Evolutionary conservation across 768 basidiomycete species (phyloP).

Genomic region (Auricularia heimuer): DNA sequence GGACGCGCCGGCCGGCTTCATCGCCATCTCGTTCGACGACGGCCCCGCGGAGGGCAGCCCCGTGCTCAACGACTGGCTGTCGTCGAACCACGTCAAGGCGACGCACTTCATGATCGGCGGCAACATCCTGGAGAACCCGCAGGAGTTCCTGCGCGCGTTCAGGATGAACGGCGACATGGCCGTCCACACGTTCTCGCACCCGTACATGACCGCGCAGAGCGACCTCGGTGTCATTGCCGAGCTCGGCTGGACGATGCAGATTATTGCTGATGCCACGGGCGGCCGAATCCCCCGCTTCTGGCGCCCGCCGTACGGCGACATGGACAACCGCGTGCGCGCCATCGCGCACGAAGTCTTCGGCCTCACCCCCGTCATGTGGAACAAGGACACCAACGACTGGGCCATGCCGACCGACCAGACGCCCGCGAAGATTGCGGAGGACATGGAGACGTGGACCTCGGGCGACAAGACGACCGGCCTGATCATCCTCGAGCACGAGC

Average conservation of each 20-base stretch:
- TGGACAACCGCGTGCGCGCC: constrained; percentile 72
- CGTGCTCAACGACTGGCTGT: constrained; percentile 55
- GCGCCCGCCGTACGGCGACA: constrained; percentile 84
- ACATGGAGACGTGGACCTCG: constrained; percentile 48
- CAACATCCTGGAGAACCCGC: constrained; percentile 54
- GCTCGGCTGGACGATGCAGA: constrained; percentile 72
- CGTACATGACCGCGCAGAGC: constrained; percentile 68
- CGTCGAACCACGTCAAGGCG: constrained; percentile 50
- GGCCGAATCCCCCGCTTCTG: constrained; percentile 69
- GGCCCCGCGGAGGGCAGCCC: constrained; percentile 46
- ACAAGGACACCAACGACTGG: constrained; percentile 82
- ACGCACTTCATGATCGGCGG: constrained; percentile 89
- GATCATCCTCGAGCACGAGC: constrained; percentile 79
- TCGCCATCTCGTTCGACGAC: constrained; percentile 70
- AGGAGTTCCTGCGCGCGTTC: constrained; percentile 46
- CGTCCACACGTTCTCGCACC: constrained; percentile 62
- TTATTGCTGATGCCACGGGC: constrained; percentile 72
- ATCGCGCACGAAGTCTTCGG: constrained; percentile 86
- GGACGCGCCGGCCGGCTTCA: constrained; percentile 63
- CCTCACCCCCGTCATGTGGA: constrained; percentile 80
- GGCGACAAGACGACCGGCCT: constrained; percentile 67
- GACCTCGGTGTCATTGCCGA: constrained; percentile 63
- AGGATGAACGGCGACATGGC: constrained; percentile 29
- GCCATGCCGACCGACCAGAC: constrained; percentile 18
- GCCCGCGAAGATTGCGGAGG: constrained; percentile 32